Conservation (phyloP, 805 yeast genomes). For the Groenewaldozyma salmanticensis region DNA sequence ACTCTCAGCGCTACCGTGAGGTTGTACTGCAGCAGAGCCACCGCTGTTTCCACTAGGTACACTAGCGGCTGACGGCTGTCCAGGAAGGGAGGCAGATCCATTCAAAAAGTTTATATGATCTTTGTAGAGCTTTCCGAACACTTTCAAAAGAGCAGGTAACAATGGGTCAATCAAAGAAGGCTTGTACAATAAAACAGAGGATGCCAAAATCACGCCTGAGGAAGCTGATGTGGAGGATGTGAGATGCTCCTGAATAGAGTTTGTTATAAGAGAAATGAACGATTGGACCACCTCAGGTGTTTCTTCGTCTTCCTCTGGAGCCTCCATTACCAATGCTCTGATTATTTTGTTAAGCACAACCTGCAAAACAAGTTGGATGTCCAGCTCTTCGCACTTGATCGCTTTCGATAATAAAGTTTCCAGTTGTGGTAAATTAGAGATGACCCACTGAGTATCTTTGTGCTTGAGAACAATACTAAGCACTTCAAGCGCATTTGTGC, state of each 20-base stretch:
- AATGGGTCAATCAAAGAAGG: constrained; percentile 69
- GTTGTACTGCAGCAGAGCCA: constrained; percentile 15
- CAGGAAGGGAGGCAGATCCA: constrained; percentile 16
- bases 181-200: constrained; percentile 58
- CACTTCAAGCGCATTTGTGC: constrained; percentile 80
- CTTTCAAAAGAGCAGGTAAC: constrained; percentile 69
- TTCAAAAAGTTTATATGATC: constrained; percentile 46
- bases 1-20: neutral
- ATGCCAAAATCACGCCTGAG: constrained; percentile 65
- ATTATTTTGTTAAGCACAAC: constrained; percentile 35
- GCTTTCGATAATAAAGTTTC: constrained; percentile 73
- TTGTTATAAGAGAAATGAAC: constrained; percentile 51
- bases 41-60: constrained; percentile 12
- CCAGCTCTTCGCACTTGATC: constrained; percentile 72
- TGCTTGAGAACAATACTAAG: constrained; percentile 73
- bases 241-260: constrained; percentile 72
- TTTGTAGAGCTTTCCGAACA: constrained; percentile 79
- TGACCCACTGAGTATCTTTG: constrained; percentile 70
- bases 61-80: constrained; percentile 14
- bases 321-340: constrained; percentile 49
- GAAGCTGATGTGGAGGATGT: constrained; percentile 64
- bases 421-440: constrained; percentile 56
- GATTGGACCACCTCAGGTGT: constrained; percentile 52
- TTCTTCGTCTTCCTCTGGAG: constrained; percentile 38
- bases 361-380: constrained; percentile 44